Conservation (phyloP, 2,329 filamentous ascomycete species). For the Chrysosporium queenslandicum region DNA sequence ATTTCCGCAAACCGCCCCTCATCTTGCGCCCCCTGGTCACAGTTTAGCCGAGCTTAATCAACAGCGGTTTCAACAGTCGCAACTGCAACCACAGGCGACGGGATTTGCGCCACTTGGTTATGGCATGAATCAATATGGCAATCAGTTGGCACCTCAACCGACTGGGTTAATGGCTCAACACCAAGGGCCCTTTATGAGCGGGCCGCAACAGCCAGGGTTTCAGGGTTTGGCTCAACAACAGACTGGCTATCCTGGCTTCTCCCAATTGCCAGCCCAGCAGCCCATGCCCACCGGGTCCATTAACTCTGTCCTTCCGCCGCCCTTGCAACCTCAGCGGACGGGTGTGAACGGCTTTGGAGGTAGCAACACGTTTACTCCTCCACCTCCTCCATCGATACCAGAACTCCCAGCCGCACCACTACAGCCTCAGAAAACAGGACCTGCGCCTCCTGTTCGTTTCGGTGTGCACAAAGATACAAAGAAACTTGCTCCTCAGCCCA, state of each 20-base stretch:
- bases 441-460: constrained; percentile 79
- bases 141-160: constrained; percentile 22
- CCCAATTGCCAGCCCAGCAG: constrained; percentile 40
- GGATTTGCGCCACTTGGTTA: constrained; percentile 40
- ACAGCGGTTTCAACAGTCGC: constrained; percentile 42
- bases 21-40: constrained; percentile 62
- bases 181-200: constrained; percentile 31
- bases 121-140: constrained; percentile 27
- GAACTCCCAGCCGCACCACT: constrained; percentile 40
- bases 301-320: constrained; percentile 26
- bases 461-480: constrained; percentile 63
- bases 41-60: constrained; percentile 64
- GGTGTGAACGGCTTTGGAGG: constrained; percentile 42
- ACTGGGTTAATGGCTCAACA: constrained; percentile 36
- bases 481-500: constrained; percentile 74
- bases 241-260: constrained; percentile 43
- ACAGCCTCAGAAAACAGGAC: constrained; percentile 70
- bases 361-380: constrained; percentile 38
- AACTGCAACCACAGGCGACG: constrained; percentile 53
- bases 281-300: constrained; percentile 43
- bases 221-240: constrained; percentile 41
- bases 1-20: constrained; percentile 44
- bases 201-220: constrained; percentile 40
- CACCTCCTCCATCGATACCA: too few species aligned
- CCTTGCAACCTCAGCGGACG: constrained; percentile 41